phyloP scores from a whole-genome alignment of 2,329 filamentous ascomycete species.

The Arthrobotrys conoides region DNA sequence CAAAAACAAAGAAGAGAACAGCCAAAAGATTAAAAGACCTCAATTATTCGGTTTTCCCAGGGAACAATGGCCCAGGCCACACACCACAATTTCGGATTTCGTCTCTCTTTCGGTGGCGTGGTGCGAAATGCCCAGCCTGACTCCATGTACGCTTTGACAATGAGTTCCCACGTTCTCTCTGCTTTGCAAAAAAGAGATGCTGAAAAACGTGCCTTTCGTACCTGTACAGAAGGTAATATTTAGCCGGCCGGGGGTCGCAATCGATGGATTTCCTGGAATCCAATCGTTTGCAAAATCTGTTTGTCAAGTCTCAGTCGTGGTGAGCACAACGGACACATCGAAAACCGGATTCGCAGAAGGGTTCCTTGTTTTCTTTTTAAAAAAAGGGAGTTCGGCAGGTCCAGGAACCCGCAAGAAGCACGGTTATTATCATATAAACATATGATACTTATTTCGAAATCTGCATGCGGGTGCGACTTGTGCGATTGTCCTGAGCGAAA shows the following conservation, averaged over 20 bases:
- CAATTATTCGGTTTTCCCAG: constrained; percentile 14
- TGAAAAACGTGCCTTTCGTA: constrained; percentile 29
- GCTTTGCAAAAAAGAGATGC: constrained; percentile 1
- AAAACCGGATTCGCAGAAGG: constrained; percentile 30
- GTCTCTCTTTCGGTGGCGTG: constrained; percentile 53
- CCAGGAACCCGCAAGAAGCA: constrained; percentile 24
- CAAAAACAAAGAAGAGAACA: constrained; percentile 20
- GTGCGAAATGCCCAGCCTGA: constrained; percentile 39
- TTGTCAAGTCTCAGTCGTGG: constrained; percentile 43
- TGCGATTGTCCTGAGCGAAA: constrained; percentile 46
- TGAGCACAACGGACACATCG: constrained; percentile 26
- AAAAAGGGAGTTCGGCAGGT: constrained; percentile 18
- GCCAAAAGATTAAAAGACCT: constrained; percentile 33
- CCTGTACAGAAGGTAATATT: constrained; percentile 26
- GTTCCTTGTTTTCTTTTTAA: not conserved
- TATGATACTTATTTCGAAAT: constrained; percentile 13
- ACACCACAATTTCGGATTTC: constrained; percentile 50
- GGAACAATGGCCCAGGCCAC: constrained; percentile 36
- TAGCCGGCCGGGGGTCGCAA: constrained; percentile 46
- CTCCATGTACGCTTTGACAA: constrained; percentile 57
- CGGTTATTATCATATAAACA: constrained; percentile 23
- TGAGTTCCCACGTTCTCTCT: constrained; percentile 24
- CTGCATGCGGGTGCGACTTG: constrained; percentile 39
- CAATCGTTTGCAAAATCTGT: constrained; percentile 38
- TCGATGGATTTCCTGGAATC: constrained; percentile 48